Evolutionary conservation across 805 yeast genomes (phyloP), one percentile per base, ranked within the genome.

Genomic region (Lachancea nothofagi): DNA sequence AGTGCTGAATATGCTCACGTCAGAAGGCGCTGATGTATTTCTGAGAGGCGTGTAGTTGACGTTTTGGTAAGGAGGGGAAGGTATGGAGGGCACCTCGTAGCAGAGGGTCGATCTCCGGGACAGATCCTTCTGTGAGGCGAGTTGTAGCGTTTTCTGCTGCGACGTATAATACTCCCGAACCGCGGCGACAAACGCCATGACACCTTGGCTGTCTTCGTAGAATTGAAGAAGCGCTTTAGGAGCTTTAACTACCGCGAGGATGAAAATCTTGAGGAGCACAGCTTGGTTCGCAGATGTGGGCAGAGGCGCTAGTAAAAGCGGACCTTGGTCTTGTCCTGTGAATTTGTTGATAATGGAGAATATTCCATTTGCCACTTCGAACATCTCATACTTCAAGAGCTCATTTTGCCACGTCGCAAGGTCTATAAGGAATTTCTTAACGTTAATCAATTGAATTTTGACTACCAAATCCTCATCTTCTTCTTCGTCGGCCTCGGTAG

Each of bases 361-460:
- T 12, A 57, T 53, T 13, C 59, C 61, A 23, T 48, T 50, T n/a
- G 62, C 48, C 5, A 56, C 44, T 43, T 59, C 64, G 30, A 53
- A 59, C 42, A 53, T 42, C 44, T 59, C 64, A 37, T 40, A 57
- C 22, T 52, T 49, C 18, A 59, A 45, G 41, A 76, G 61, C 26
- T 68, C 73, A 29, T 60, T 56, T 44, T 71, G 71, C 57, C 74
- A 75, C 22, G 74, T 58, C 3, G 77, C 60, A 14, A 70, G 51
- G 50, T 77, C 78, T 33, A 70, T 59, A 29, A 76, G 52, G 46
- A 70, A 75, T 42, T 70, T 71, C 50, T 77, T 77, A 43, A 74
- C 53, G 45, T 66, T 63, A 46, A 72, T 69, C 36, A 71, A 53
- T 46, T 72, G 63, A 23, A 62, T 51, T 43, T 63, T 64, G 36